phyloP scores from a whole-genome alignment of 495 filamentous ascomycete genomes.

The Penicillium maclennaniae region DNA sequence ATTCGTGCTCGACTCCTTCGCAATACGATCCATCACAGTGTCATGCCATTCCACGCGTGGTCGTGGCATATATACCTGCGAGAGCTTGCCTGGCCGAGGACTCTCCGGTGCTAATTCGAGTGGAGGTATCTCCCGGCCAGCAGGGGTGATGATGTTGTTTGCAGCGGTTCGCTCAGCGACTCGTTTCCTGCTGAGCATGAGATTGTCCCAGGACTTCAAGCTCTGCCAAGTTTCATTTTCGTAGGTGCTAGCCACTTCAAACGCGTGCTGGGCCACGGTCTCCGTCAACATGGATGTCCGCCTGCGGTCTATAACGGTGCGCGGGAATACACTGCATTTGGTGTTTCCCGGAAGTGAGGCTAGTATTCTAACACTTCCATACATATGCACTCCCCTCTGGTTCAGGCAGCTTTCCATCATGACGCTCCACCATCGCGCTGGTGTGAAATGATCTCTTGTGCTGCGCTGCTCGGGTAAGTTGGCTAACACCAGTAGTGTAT shows the following conservation, averaged over 20 bases:
- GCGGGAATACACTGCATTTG: constrained; percentile 54
- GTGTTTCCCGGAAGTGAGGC: constrained; percentile 47
- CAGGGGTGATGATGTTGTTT: constrained; percentile 33
- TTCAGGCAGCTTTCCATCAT: constrained; percentile 31
- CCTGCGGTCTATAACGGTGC: constrained; percentile 44
- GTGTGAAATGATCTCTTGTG: constrained; percentile 39
- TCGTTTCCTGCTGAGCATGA: constrained; percentile 28
- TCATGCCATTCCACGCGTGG: constrained; percentile 17
- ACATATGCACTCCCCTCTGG: constrained; percentile 26
- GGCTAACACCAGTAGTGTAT: constrained; percentile 63
- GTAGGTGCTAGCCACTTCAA: constrained; percentile 41
- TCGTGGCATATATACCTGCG: constrained; percentile 21
- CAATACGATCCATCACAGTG: constrained; percentile 9
- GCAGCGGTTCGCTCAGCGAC: constrained; percentile 35
- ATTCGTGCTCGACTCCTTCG: not conserved
- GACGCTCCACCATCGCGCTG: constrained; percentile 30
- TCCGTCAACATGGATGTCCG: constrained; percentile 56
- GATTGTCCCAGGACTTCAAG: constrained; percentile 28
- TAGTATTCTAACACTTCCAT: constrained; percentile 66
- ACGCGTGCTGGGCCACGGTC: constrained; percentile 43
- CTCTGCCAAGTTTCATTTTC: constrained; percentile 10
- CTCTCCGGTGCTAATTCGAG: constrained; percentile 22
- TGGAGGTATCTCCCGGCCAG: constrained; percentile 28
- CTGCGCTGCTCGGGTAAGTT: constrained; percentile 40
- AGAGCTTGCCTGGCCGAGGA: constrained; percentile 8